phyloP scores from a whole-genome alignment of 768 basidiomycete genomes.

The Agaricus blazei region DNA sequence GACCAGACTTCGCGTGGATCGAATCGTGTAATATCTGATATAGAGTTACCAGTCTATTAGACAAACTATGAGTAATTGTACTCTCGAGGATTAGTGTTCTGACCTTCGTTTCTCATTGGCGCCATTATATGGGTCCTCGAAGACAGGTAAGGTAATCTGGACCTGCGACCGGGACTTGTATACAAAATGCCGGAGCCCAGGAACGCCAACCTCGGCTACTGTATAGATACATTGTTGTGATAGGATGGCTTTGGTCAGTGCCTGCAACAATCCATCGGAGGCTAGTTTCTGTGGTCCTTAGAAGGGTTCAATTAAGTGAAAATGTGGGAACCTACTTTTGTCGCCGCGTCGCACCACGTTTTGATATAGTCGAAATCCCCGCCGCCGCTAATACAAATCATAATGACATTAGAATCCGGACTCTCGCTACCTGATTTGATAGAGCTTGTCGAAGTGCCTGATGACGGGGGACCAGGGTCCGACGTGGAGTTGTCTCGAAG shows the following conservation, averaged over 20 bases:
- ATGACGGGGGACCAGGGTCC: conserved; percentile 13
- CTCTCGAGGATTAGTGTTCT: conserved; percentile 7
- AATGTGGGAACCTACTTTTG: conserved; percentile 38
- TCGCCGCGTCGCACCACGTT: conserved; percentile 65
- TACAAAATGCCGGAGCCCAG: conserved; percentile 88
- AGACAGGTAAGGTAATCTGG: conserved; percentile 82
- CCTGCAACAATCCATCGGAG: conserved; percentile 49
- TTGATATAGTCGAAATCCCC: conserved; percentile 84
- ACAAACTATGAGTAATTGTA: neutral
- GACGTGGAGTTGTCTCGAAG: conserved; percentile 33
- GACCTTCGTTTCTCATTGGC: conserved; percentile 58
- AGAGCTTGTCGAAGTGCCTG: conserved; percentile 6
- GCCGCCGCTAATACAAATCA: conserved; percentile 78
- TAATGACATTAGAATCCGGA: conserved; percentile 33
- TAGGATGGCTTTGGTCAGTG: conserved; percentile 42
- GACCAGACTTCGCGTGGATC: conserved; percentile 86
- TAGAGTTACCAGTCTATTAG: conserved; percentile 66
- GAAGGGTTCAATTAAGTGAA: neutral
- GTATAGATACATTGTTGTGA: conserved; percentile 57
- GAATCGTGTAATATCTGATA: conserved; percentile 88
- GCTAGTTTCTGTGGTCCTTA: conserved; percentile 52
- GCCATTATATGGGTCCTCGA: conserved; percentile 79
- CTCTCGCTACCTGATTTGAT: neutral
- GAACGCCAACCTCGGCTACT: conserved; percentile 75
- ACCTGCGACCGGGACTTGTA: conserved; percentile 91